Base-by-base conservation (phyloP, 306 rosid species). In the Vigna hirtella region DNA sequence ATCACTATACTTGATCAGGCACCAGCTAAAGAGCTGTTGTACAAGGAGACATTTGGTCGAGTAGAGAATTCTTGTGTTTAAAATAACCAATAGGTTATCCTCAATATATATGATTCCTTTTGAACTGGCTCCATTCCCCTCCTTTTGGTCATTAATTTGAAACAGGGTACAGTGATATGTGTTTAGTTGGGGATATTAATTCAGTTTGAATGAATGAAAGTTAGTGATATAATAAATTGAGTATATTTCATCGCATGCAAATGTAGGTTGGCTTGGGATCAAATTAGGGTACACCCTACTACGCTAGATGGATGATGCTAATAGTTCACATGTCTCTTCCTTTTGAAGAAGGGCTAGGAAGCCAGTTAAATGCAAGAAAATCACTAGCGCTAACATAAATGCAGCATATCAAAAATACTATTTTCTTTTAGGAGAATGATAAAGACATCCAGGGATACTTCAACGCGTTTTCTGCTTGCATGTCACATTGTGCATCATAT, bases 31-130 rank as follows among this genome's bases (percentile, higher is more conserved):
- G 50, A 45, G 50, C 15, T 45, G 50, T 45, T 45, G 0, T 67
- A 82, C 84, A 72, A 77, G 50, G 71, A 45, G 91, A 87, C 90
- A 89, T 83, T 76, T 76, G 90, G 89, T 81, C 65, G 47, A 84
- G 71, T 69, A 52, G 73, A 75, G 76, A 86, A 82, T 85, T 83
- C 78, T 20, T 87, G 64, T 78, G 63, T 72, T 77, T 67, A 52
- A 79, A 81, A 70, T 70, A 49, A 74, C 75, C 17, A 65, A 57
- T 76, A 78, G 74, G 86, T 80, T 87, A 61, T 83, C 40, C 63
- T 90, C 87, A 85, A 61, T 56, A 64, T 70, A 61, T 56, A 64
- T 70, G 73, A 76, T 85, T 87, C 93, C 88, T 79, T 89, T 87
- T 78, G 48, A 88, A 84, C 91, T 87, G 81, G 91, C 91, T 80